Percentiles rank a stretch among this genome's conserved stretches.
phyloP scores from a whole-genome alignment of 2,329 filamentous ascomycete species.

The Epichloe elymi region DNA sequence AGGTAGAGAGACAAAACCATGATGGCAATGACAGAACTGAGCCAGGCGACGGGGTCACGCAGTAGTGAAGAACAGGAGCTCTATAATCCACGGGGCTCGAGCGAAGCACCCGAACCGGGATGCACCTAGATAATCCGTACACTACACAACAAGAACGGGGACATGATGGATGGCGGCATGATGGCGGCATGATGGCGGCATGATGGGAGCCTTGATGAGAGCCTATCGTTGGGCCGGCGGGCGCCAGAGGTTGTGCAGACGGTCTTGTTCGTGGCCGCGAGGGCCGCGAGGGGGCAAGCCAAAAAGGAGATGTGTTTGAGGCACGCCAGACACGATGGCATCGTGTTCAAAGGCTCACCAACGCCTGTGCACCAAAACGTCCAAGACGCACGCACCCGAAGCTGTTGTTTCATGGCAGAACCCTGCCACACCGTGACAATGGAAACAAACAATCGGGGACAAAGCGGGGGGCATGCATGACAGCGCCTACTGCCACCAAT shows the following conservation, averaged over 20 bases:
- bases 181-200: background rate
- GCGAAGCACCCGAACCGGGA: background rate
- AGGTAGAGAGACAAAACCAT: background rate
- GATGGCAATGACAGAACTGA: background rate
- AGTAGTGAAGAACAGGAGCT: background rate
- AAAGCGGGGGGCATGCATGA: background rate
- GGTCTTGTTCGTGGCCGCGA: background rate
- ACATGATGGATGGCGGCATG: background rate
- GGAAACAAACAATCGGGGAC: background rate
- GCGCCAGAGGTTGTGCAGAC: background rate
- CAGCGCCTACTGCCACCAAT: background rate
- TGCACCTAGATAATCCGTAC: background rate
- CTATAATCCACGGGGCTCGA: background rate
- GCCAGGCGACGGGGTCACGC: background rate
- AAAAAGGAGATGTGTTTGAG: background rate
- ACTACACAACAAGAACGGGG: background rate
- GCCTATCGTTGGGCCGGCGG: background rate
- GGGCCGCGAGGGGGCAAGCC: no score
- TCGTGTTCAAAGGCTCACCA: background rate
- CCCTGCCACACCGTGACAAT: background rate
- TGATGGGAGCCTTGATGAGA: background rate
- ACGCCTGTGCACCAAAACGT: background rate
- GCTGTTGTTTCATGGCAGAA: slow-evolving; percentile 1
- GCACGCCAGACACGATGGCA: background rate
- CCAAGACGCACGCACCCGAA: slow-evolving; percentile 3